A percentile compares a stretch with the other conserved stretches of the same genome.
These are phyloP conservation scores for Didymella pinodella DNA, from an alignment of 2,329 filamentous ascomycete genomes.

Conservation along the genomic window DNA sequence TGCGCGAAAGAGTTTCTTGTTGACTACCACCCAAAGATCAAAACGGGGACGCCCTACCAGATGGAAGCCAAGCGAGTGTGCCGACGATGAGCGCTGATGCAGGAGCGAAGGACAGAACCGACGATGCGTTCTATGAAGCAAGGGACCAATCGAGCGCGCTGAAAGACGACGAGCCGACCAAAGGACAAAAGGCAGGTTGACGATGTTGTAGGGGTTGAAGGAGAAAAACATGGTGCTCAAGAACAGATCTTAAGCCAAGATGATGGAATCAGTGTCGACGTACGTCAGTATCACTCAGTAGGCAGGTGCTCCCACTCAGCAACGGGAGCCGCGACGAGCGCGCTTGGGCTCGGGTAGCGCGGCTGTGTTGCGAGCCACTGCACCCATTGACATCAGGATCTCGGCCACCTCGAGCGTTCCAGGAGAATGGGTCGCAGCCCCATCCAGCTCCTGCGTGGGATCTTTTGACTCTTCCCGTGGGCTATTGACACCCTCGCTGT, in stretches of 20 bases:
- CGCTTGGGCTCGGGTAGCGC: slow-evolving; percentile 38
- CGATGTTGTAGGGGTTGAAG: slow-evolving; percentile 6
- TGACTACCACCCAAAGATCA: neutral
- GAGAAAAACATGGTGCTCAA: neutral
- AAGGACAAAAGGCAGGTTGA: slow-evolving; percentile 7
- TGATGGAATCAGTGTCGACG: neutral
- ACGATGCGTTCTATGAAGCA: neutral
- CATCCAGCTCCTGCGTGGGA: too few species aligned
- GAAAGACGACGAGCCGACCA: neutral
- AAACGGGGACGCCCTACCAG: neutral
- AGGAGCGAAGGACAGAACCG: neutral
- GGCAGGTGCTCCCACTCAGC: slow-evolving; percentile 19
- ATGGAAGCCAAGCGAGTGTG: neutral
- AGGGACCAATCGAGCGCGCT: neutral
- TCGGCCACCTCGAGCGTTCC: slow-evolving; percentile 45
- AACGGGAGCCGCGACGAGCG: slow-evolving; percentile 39
- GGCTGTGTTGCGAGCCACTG: slow-evolving; percentile 25
- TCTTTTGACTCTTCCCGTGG: neutral
- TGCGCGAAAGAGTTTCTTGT: neutral
- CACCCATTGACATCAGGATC: slow-evolving; percentile 45
- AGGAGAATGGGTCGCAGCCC: neutral
- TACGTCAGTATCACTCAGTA: neutral
- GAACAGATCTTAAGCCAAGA: neutral
- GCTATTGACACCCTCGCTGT: neutral
- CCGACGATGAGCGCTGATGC: slow-evolving; percentile 3